A percentile compares a stretch with the other conserved stretches of the same genome.
Conservation (phyloP, 345 rosid species). For the Kandelia obovata region DNA sequence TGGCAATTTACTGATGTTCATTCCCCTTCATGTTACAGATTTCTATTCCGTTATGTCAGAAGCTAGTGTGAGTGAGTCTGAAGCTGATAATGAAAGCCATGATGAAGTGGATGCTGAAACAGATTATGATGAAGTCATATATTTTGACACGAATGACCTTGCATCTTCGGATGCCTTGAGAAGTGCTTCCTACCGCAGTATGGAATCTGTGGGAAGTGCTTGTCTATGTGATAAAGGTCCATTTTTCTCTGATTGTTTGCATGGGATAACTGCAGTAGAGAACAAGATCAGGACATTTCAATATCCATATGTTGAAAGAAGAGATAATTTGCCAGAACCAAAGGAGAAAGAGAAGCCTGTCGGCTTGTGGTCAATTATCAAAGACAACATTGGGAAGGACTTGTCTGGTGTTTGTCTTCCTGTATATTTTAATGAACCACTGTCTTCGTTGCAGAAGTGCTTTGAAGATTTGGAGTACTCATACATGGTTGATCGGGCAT, state of each 20-base stretch:
- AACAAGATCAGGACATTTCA: constrained; percentile 51
- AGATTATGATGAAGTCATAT: constrained; percentile 79
- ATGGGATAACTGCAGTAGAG: constrained; percentile 20
- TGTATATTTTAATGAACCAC: constrained; percentile 94
- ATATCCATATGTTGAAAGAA: constrained; percentile 79
- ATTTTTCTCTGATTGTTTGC: constrained; percentile 52
- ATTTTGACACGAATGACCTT: constrained; percentile 87
- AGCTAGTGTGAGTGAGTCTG: constrained; percentile 82
- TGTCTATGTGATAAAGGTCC: constrained; percentile 54
- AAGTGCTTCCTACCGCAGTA: constrained; percentile 84
- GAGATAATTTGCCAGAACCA: constrained; percentile 90
- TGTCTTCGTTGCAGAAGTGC: constrained; percentile 95
- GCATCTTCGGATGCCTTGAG: constrained; percentile 78
- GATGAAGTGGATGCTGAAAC: constrained; percentile 86
- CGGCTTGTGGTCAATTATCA: constrained; percentile 96
- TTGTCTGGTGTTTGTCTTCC: constrained; percentile 99
- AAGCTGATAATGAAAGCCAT: constrained; percentile 88
- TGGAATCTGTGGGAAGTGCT: constrained; percentile 61
- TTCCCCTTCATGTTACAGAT: constrained; percentile 46
- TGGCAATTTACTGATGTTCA: constrained; percentile 10
- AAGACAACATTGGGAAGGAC: constrained; percentile 97
- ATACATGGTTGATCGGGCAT: constrained; percentile 80
- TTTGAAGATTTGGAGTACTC: constrained; percentile 99
- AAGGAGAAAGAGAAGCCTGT: constrained; percentile 96
- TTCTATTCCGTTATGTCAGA: constrained; percentile 99